Base-by-base conservation (phyloP, 306 rosid species). In the Trifolium dubium region DNA sequence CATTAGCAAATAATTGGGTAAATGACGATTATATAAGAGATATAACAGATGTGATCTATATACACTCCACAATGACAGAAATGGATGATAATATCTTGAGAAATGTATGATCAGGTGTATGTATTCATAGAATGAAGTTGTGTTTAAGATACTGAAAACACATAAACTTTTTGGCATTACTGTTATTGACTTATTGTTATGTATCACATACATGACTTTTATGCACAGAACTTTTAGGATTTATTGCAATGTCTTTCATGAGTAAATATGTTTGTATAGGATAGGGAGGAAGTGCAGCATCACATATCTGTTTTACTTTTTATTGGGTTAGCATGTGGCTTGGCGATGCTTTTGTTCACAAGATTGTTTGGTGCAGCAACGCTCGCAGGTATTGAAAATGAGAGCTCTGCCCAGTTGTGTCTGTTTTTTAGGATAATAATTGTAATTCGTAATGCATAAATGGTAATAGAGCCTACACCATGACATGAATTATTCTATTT, bases 241-340 rank as follows among this genome's bases (percentile, higher is more conserved):
- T 65, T 64, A 30, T 43, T 43, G 29, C 17, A 56, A 54, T 40
- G 53, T 7, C 31, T 74, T 77, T 32, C 60, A 73, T 19, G 49
- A 59, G 50, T 56, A 65, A 15, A 62, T 63, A 13, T 63, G 58
- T 69, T 71, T 75, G 62, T 86, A 86, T 91, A 93, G 98, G 97
- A 91, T 69, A 89, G 85, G 81, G 82, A 84, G 54, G 90, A 84
- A 86, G 97, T 89, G 69, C 98, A 93, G 69, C 97, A 88, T 58
- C 70, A 73, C 58, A 73, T 79, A 79, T 79, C 83, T 73, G 62
- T 83, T 72, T 84, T 91, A 84, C 98, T 91, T 77, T 91, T 87
- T 83, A 74, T 91, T 75, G 98, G 92, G 56, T 81, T 93, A 81
- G 69, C 72, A 50, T 93, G 94, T 85, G 98, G 98, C 82, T 53